Evolutionary conservation across 306 rosid genomes (phyloP).

Genomic region (Sechiopsis laciniata): DNA sequence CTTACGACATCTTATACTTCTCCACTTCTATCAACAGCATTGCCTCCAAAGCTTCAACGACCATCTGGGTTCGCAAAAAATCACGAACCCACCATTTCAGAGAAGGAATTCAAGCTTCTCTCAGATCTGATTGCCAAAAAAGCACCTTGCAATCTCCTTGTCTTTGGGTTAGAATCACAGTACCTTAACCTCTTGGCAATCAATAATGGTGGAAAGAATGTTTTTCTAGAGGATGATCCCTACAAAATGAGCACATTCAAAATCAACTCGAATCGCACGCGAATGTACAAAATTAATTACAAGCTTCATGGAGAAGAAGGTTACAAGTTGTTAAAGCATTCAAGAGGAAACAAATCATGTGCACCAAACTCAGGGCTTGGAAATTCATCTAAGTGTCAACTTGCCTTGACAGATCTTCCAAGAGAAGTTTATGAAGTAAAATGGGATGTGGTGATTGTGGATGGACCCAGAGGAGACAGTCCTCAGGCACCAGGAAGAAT

Average conservation of each 20-base stretch:
- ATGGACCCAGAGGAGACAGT: conserved; percentile 66
- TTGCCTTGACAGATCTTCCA: conserved; percentile 68
- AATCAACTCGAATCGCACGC: conserved; percentile 41
- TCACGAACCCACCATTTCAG: conserved; percentile 28
- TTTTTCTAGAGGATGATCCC: conserved; percentile 60
- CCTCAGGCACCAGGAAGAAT: conserved; percentile 75
- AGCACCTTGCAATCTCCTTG: conserved; percentile 80
- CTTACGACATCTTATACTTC: conserved; percentile 42
- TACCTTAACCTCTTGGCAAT: conserved; percentile 56
- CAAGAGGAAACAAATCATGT: conserved; percentile 55
- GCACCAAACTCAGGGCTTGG: conserved; percentile 36
- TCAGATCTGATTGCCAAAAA: conserved; percentile 47
- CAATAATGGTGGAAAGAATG: conserved; percentile 63
- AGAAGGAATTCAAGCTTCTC: conserved; percentile 62
- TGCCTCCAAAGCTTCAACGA: conserved; percentile 33
- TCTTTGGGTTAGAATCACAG: conserved; percentile 68
- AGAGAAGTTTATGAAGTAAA: conserved; percentile 50
- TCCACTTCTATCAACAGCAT: conserved; percentile 26
- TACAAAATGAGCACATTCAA: conserved; percentile 33
- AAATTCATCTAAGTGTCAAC: conserved; percentile 60
- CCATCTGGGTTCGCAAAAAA: conserved; percentile 29
- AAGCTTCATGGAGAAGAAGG: conserved; percentile 56
- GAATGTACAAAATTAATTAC: conserved; percentile 47
- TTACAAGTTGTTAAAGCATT: conserved; percentile 57
- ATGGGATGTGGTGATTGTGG: conserved; percentile 77